A percentile compares a stretch with the other conserved stretches of the same genome.
Conservation (phyloP, 108 stramenopile genomes). For the Cyclotella kingstonii region DNA sequence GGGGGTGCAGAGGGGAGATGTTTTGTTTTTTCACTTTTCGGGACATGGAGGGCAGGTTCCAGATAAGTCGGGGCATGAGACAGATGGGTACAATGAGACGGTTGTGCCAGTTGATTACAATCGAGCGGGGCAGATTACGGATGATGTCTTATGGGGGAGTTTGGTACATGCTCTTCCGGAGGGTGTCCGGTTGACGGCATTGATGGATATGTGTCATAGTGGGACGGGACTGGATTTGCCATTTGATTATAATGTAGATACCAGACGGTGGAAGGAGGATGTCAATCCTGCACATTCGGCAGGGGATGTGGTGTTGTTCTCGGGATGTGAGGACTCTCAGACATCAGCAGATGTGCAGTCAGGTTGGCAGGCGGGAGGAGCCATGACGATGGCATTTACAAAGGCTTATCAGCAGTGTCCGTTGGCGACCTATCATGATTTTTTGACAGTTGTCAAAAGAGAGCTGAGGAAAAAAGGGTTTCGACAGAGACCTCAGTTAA, state of each 20-base stretch:
- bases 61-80: constrained; percentile 63
- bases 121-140: constrained; percentile 60
- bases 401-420: constrained; percentile 30
- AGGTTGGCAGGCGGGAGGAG: constrained; percentile 41
- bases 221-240: constrained; percentile 86
- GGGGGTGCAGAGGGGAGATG: constrained; percentile 39
- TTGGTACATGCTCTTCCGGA: constrained; percentile 68
- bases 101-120: constrained; percentile 77
- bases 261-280: constrained; percentile 39
- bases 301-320: constrained; percentile 67
- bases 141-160: constrained; percentile 68
- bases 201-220: constrained; percentile 89
- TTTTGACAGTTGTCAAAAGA: constrained; percentile 28
- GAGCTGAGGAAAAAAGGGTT: constrained; percentile 33
- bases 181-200: constrained; percentile 66
- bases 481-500: constrained; percentile 42
- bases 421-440: constrained; percentile 42
- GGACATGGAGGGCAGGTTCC: constrained; percentile 74
- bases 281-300: constrained; percentile 41
- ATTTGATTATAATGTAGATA: constrained; percentile 43
- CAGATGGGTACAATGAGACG: constrained; percentile 85
- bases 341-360: constrained; percentile 84
- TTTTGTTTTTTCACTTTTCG: constrained; percentile 40
- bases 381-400: constrained; percentile 51
- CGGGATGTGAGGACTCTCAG: constrained; percentile 83